Percentiles rank a stretch among this genome's conserved stretches.
Conservation (phyloP, 345 rosid species). For the Boechera retrofracta region DNA sequence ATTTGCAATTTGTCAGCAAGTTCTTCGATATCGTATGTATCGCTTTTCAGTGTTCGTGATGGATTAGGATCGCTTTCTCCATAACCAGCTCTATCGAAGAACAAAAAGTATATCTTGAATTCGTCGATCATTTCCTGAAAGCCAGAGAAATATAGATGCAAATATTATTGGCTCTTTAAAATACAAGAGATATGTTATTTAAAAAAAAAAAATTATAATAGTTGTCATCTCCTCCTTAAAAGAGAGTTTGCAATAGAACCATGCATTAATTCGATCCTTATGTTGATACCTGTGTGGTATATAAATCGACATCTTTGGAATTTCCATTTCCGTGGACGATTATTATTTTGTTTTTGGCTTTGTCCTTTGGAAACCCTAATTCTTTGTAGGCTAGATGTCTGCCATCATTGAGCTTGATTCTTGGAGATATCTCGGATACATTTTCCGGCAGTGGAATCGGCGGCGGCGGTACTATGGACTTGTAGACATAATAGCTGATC, state of each 20-base stretch:
- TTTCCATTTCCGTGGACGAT: slow-evolving; percentile 50
- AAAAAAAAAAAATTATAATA: too few species aligned
- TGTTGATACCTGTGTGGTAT: slow-evolving; percentile 28
- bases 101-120: slow-evolving; percentile 60
- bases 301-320: slow-evolving; percentile 37
- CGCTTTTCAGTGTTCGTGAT: slow-evolving; percentile 66
- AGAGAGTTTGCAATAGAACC: too few species aligned
- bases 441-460: slow-evolving; percentile 35
- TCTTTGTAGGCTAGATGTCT: slow-evolving; percentile 64
- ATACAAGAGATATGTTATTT: too few species aligned
- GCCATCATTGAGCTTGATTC: slow-evolving; percentile 63
- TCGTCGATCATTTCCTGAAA: slow-evolving; percentile 74
- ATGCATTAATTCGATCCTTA: neutral
- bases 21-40: slow-evolving; percentile 80
- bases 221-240: too few species aligned
- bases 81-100: slow-evolving; percentile 87
- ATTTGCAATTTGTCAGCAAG: slow-evolving; percentile 80
- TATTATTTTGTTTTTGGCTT: slow-evolving; percentile 52
- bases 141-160: neutral
- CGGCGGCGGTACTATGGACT: slow-evolving; percentile 24
- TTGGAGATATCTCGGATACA: slow-evolving; percentile 41
- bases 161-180: too few species aligned
- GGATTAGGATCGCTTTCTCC: slow-evolving; percentile 91
- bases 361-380: slow-evolving; percentile 51
- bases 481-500: slow-evolving; percentile 29